Percentiles rank a stretch among this genome's conserved stretches.
Evolutionary conservation across 2,329 filamentous ascomycete genomes (phyloP).

Genomic region (Sporothrix inflata): DNA sequence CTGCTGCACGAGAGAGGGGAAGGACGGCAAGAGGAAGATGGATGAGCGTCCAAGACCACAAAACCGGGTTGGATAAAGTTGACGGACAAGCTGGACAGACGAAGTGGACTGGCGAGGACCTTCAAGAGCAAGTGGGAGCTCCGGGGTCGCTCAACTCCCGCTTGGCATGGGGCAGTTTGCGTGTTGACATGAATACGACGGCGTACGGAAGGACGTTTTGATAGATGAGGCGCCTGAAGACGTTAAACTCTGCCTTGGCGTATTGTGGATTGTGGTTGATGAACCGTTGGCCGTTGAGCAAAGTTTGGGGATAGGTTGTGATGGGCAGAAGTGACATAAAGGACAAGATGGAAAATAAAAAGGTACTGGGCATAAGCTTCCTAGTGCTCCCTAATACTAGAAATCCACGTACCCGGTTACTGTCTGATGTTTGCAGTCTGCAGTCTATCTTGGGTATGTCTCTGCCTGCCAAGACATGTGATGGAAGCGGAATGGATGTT

Average conservation of each 20-base stretch:
- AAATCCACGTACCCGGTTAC: not conserved
- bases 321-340: not conserved
- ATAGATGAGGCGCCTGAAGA: not conserved
- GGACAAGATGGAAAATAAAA: not conserved
- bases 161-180: not conserved
- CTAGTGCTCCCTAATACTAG: not conserved
- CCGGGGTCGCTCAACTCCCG: not conserved
- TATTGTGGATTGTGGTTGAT: not conserved
- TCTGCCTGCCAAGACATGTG: conserved; percentile 10
- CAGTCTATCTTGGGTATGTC: not conserved
- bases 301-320: not conserved
- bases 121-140: not conserved
- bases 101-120: not conserved
- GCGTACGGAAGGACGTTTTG: not conserved
- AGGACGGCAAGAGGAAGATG: not conserved
- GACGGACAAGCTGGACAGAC: not conserved
- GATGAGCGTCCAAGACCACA: not conserved
- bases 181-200: not conserved
- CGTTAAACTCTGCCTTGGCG: not conserved
- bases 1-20: not conserved
- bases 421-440: not conserved
- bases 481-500: not conserved
- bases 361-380: not conserved
- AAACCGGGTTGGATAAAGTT: too few species aligned
- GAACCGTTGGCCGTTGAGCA: not conserved